Conservation (phyloP, 164 flowering plant species). For the Hamamelis virginiana region DNA sequence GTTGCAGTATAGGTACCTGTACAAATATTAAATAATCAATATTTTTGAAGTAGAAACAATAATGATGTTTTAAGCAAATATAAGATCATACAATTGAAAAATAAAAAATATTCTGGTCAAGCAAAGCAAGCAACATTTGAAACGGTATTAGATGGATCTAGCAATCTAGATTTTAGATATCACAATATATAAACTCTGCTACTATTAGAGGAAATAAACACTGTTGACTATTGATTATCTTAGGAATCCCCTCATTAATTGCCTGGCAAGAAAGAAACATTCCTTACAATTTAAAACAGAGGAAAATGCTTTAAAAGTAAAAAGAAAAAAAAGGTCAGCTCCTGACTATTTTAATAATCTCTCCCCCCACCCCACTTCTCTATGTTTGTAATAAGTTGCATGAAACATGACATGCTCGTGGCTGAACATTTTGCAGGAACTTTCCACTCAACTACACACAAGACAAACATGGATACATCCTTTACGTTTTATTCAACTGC, state of each 20-base stretch:
- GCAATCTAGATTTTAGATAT: no score
- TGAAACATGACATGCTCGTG: no score
- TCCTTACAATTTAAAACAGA: not conserved
- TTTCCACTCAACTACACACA: no score
- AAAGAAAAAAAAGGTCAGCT: not conserved
- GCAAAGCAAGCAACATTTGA: no score
- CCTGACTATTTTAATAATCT: not conserved
- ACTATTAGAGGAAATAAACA: no score
- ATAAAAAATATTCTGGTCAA: not conserved
- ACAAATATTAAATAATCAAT: slow-evolving; percentile 11
- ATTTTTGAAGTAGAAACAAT: not conserved
- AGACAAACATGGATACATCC: no score
- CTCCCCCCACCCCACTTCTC: not conserved
- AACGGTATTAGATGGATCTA: no score
- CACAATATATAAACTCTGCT: no score
- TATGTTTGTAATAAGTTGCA: not conserved
- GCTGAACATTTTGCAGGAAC: no score
- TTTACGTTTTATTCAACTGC: no score
- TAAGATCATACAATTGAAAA: not conserved
- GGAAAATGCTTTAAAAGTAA: not conserved
- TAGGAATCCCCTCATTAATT: no score
- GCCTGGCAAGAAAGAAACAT: not conserved
- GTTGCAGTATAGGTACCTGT: slow-evolving; percentile 71
- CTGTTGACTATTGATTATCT: no score
- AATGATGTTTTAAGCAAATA: not conserved